phyloP scores from a whole-genome alignment of 2,329 filamentous ascomycete genomes.

The Ilyonectria sp. region DNA sequence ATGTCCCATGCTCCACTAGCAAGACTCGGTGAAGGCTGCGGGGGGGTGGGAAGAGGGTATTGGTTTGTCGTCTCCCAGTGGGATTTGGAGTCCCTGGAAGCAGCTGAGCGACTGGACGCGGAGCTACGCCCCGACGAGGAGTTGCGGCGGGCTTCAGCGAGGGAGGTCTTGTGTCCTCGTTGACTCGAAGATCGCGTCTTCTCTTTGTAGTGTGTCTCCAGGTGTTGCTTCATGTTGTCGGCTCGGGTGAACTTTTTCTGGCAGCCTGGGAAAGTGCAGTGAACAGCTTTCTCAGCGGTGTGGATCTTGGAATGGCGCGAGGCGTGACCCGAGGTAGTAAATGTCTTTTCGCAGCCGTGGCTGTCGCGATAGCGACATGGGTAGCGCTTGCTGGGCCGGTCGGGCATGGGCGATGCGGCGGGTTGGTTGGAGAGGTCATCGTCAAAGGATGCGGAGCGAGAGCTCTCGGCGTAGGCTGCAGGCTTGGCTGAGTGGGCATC shows the following conservation, averaged over 20 bases:
- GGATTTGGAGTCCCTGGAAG: conserved; percentile 43
- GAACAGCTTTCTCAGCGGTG: conserved; percentile 84
- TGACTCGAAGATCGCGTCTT: conserved; percentile 63
- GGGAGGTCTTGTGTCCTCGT: conserved; percentile 51
- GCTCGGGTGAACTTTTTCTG: conserved; percentile 85
- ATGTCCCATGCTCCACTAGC: conserved; percentile 62
- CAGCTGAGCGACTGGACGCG: conserved; percentile 48
- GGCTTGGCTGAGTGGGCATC: conserved; percentile 57
- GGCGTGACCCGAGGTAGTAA: conserved; percentile 89
- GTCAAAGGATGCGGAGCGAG: conserved; percentile 66
- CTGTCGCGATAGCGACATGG: conserved; percentile 81
- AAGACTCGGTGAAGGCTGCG: conserved; percentile 55
- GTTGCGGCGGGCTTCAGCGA: conserved; percentile 53
- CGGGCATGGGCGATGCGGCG: conserved; percentile 58
- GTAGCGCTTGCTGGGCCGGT: conserved; percentile 75
- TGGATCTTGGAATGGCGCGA: conserved; percentile 89
- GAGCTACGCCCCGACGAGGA: conserved; percentile 50
- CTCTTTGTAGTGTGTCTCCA: conserved; percentile 81
- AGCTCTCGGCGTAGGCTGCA: conserved; percentile 59
- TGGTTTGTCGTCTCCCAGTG: conserved; percentile 59
- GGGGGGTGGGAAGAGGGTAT: conserved; percentile 54
- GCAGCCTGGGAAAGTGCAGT: conserved; percentile 77
- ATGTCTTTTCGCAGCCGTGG: conserved; percentile 82
- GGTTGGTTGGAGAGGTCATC: conserved; percentile 59
- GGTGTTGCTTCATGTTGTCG: conserved; percentile 91